These are phyloP conservation scores for Coemansia sp. DNA, from an alignment of 192 early-diverging fungal genomes.

Conservation along the genomic window DNA sequence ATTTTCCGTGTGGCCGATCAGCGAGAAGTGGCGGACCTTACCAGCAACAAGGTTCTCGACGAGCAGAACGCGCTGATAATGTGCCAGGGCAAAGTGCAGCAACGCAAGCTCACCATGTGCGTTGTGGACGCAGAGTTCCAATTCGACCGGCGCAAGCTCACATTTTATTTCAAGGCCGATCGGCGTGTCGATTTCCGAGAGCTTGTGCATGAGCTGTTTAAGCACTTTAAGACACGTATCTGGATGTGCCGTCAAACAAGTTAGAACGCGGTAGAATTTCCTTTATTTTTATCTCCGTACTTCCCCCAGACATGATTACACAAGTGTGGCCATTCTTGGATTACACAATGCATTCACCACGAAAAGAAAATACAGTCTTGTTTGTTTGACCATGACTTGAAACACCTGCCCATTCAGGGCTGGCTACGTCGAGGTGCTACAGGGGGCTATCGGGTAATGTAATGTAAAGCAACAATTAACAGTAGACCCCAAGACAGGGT, in stretches of 20 bases:
- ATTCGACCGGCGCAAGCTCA: conserved; percentile 96
- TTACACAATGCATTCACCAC: too few relatives aligned
- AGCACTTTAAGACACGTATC: conserved; percentile 97
- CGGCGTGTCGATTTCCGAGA: conserved; percentile 96
- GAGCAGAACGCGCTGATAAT: conserved; percentile 85
- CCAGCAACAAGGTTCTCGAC: conserved; percentile 79
- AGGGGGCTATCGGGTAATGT: too few relatives aligned
- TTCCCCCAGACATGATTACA: too few relatives aligned
- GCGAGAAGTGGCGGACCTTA: conserved; percentile 78
- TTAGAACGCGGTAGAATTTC: conserved; percentile 15
- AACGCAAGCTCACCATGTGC: conserved; percentile 92
- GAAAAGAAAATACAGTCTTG: too few relatives aligned
- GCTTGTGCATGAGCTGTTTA: conserved; percentile 93
- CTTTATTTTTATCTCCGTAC: not conserved
- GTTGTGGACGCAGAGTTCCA: conserved; percentile 98
- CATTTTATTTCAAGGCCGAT: conserved; percentile 94
- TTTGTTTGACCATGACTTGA: too few relatives aligned
- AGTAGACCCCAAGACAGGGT: too few relatives aligned
- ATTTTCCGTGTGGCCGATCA: conserved; percentile 83
- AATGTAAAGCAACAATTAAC: too few relatives aligned
- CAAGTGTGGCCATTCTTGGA: too few relatives aligned
- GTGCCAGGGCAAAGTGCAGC: conserved; percentile 88
- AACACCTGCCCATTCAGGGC: too few relatives aligned
- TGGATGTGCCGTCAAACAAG: conserved; percentile 76
- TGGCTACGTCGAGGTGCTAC: too few relatives aligned